phyloP scores from a whole-genome alignment of 163 green algal species.

The Smithsoniella earleae region DNA sequence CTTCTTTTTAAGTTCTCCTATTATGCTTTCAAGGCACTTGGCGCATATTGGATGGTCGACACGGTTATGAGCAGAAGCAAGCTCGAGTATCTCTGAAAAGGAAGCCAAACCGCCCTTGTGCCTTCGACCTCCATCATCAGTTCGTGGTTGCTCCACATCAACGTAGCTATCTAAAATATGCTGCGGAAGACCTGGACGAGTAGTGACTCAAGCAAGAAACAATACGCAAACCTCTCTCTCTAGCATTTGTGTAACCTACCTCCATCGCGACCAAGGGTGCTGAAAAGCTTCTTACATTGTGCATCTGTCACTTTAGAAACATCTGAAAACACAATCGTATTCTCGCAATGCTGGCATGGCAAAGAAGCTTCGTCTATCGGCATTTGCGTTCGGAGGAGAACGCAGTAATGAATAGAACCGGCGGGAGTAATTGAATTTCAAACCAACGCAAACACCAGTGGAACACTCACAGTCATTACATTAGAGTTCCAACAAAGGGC shows the following conservation, averaged over 20 bases:
- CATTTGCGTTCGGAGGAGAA: no score
- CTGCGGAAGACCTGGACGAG: no score
- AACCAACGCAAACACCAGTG: no score
- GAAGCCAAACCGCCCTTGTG: not conserved
- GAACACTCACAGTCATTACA: no score
- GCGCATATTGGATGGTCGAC: conserved; percentile 24
- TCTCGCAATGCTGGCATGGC: conserved; percentile 38
- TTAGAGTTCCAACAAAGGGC: no score
- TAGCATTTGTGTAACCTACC: no score
- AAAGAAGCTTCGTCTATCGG: not conserved
- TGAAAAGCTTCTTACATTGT: no score
- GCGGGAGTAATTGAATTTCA: no score
- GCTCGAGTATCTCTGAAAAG: not conserved
- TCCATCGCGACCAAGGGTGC: no score
- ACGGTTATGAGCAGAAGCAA: not conserved
- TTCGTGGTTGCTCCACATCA: conserved; percentile 2
- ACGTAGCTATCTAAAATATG: conserved; percentile 29
- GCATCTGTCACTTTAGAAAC: conserved; percentile 7
- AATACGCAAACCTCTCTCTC: no score
- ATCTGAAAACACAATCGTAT: conserved; percentile 32
- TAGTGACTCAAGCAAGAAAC: no score
- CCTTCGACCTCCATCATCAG: not conserved
- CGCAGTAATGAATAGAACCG: no score
- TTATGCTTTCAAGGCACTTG: conserved; percentile 17
- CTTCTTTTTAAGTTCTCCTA: not conserved